phyloP scores from a whole-genome alignment of 768 basidiomycete species.

The Phlebiopsis flavidoalba region DNA sequence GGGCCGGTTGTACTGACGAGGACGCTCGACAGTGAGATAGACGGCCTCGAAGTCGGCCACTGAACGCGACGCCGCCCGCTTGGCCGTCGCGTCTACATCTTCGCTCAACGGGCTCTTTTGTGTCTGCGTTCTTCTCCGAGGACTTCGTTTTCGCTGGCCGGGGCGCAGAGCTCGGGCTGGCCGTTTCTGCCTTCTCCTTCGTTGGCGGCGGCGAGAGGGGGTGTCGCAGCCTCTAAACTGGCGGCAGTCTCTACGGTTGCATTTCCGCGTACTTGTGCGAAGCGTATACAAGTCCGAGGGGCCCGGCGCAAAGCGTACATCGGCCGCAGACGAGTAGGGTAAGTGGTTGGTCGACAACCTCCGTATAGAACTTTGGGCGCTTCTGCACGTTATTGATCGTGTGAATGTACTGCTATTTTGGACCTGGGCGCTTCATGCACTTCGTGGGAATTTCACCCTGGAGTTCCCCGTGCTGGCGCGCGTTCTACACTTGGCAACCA shows the following conservation, averaged over 20 bases:
- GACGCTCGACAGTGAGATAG: slow-evolving; percentile 45
- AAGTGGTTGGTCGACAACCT: neutral
- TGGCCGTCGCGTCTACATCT: neutral
- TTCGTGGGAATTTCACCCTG: too few relatives aligned
- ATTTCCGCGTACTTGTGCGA: slow-evolving; percentile 17
- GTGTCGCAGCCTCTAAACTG: slow-evolving; percentile 1
- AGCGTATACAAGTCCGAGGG: slow-evolving; percentile 9
- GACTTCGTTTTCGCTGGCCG: neutral
- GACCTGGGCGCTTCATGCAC: too few relatives aligned
- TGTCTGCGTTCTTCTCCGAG: neutral
- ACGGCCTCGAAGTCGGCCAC: slow-evolving; percentile 37
- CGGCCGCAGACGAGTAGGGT: neutral
- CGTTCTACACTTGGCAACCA: too few relatives aligned
- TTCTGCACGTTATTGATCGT: neutral
- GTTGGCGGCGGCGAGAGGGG: slow-evolving; percentile 13
- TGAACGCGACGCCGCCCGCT: neutral
- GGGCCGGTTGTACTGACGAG: slow-evolving; percentile 62
- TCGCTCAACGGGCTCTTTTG: slow-evolving; percentile 1
- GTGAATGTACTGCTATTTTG: neutral
- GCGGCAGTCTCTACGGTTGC: slow-evolving; percentile 15
- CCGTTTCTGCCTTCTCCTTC: neutral
- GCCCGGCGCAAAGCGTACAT: slow-evolving; percentile 16
- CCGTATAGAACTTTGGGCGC: neutral
- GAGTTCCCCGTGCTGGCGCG: too few relatives aligned
- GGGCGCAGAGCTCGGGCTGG: neutral